A percentile compares a stretch with the other conserved stretches of the same genome.
These are phyloP conservation scores for Hortaea sp. DNA, from an alignment of 2,329 filamentous ascomycete genomes.

Conservation along the genomic window DNA sequence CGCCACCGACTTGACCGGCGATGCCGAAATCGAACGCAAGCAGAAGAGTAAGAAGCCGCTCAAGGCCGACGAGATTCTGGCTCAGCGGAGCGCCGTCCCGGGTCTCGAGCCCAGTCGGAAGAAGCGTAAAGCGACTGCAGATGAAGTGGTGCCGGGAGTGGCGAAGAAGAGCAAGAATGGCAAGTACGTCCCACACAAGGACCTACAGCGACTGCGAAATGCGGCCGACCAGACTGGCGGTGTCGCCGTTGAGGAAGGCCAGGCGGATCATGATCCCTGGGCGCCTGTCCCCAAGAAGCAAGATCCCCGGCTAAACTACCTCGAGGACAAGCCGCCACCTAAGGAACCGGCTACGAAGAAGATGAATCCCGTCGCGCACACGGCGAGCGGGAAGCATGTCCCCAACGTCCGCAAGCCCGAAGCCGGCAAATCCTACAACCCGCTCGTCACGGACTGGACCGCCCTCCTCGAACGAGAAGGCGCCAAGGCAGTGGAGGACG, in stretches of 20 bases:
- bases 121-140: slow-evolving; percentile 53
- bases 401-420: slow-evolving; percentile 70
- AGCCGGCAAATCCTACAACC: slow-evolving; percentile 87
- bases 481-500: slow-evolving; percentile 66
- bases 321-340: slow-evolving; percentile 51
- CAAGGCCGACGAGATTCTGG: slow-evolving; percentile 86
- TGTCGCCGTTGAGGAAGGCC: slow-evolving; percentile 49
- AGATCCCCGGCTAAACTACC: slow-evolving; percentile 49
- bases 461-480: slow-evolving; percentile 64
- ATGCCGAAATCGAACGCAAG: slow-evolving; percentile 54
- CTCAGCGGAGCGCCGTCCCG: slow-evolving; percentile 69
- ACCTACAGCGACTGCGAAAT: slow-evolving; percentile 65
- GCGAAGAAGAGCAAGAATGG: slow-evolving; percentile 66
- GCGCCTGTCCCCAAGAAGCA: slow-evolving; percentile 43
- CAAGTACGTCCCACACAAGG: slow-evolving; percentile 69
- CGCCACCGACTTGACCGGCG: slow-evolving; percentile 65
- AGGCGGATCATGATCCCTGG: slow-evolving; percentile 69
- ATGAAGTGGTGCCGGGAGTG: slow-evolving; percentile 33
- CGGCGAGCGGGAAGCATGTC: slow-evolving; percentile 60
- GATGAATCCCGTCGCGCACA: slow-evolving; percentile 67
- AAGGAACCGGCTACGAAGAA: slow-evolving; percentile 67
- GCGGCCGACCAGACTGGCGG: slow-evolving; percentile 59
- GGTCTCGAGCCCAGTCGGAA: slow-evolving; percentile 62
- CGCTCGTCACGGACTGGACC: slow-evolving; percentile 76
- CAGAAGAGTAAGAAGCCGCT: slow-evolving; percentile 65